Conservation (phyloP, 228 moss, liverwort and hornwort genomes). For the Sphagnum magellanicum region DNA sequence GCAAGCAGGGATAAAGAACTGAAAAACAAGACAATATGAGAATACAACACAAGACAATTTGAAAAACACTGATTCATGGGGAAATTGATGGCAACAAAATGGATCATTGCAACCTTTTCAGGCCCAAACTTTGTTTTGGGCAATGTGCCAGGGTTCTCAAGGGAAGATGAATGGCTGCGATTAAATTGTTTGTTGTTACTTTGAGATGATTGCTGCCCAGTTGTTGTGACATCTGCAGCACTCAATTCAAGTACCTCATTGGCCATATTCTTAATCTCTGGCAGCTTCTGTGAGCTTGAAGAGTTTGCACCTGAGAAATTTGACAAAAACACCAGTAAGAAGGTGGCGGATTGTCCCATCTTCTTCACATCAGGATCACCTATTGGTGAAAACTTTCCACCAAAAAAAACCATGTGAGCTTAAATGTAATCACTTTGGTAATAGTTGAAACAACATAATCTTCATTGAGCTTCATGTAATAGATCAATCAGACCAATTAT, state of each 20-base stretch:
- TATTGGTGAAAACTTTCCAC: no score
- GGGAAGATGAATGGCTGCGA: slow-evolving; percentile 25
- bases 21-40: neutral
- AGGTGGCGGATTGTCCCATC: neutral
- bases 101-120: neutral
- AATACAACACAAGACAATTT: neutral
- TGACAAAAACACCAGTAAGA: neutral
- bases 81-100: neutral
- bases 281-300: slow-evolving; percentile 16
- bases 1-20: neutral
- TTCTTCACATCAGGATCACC: neutral
- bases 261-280: slow-evolving; percentile 13
- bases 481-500: no score
- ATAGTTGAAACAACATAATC: neutral
- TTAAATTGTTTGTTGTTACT: slow-evolving; percentile 44
- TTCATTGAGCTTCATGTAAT: no score
- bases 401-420: no score
- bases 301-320: slow-evolving; percentile 21
- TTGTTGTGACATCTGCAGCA: slow-evolving; percentile 20
- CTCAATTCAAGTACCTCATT: slow-evolving; percentile 26
- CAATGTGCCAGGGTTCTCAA: slow-evolving; percentile 10
- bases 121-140: neutral
- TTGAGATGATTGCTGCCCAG: slow-evolving; percentile 26
- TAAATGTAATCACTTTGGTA: no score
- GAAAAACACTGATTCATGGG: neutral